Percentiles rank a stretch among this genome's conserved stretches.
Conservation (phyloP, 148 eudicot species). For the Arbutus unedo region DNA sequence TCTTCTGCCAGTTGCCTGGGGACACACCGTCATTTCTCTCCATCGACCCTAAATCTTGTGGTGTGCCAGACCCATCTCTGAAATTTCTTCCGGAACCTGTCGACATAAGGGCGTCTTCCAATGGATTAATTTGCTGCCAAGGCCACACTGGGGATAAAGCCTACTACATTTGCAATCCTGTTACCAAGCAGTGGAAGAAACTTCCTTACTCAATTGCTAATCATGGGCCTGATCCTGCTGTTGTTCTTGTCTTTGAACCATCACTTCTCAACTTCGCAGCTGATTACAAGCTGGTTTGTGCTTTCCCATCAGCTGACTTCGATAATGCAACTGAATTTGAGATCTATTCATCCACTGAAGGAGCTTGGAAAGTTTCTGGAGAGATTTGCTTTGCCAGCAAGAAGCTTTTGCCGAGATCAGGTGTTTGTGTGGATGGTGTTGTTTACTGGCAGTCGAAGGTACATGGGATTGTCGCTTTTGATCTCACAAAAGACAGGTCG, state of each 20-base stretch:
- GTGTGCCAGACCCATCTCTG: conserved; percentile 53
- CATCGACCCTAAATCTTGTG: conserved; percentile 41
- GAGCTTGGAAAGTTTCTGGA: conserved; percentile 46
- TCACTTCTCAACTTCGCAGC: conserved; percentile 50
- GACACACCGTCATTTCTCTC: conserved; percentile 39
- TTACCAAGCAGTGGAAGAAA: conserved; percentile 42
- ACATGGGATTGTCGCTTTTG: conserved; percentile 35
- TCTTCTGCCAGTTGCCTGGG: conserved; percentile 43
- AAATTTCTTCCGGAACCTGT: conserved; percentile 50
- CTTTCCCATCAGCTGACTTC: conserved; percentile 44
- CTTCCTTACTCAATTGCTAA: conserved; percentile 46
- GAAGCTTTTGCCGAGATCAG: conserved; percentile 20
- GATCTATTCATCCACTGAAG: conserved; percentile 46
- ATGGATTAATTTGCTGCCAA: conserved; percentile 65
- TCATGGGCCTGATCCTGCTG: conserved; percentile 51
- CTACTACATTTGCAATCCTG: conserved; percentile 69
- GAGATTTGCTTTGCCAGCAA: conserved; percentile 43
- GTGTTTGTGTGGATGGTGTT: conserved; percentile 42
- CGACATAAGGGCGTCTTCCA: conserved; percentile 43
- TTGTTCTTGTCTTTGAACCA: conserved; percentile 58
- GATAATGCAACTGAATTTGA: conserved; percentile 60
- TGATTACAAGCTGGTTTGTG: conserved; percentile 48
- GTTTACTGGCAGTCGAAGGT: conserved; percentile 38
- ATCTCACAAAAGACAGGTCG: conserved; percentile 39
- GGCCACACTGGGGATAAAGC: conserved; percentile 32